phyloP scores from a whole-genome alignment of 208 protist species.

The Trypanosomatidae sp. region DNA sequence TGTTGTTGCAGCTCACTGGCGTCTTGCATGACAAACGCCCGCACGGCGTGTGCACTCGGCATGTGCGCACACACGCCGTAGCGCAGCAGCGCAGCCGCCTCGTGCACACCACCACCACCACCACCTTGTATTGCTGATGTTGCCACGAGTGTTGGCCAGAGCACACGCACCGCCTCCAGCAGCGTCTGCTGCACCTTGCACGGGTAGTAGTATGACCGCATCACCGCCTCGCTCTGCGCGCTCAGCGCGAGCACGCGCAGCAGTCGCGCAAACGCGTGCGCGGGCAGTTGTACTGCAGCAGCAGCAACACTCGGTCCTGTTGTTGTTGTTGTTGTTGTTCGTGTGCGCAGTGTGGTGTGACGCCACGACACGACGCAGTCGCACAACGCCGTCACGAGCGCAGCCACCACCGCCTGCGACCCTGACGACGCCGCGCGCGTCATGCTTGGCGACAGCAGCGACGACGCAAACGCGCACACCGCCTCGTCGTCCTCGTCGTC shows the following conservation, averaged over 20 bases:
- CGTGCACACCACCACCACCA: slow-evolving; percentile 20
- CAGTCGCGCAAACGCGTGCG: slow-evolving; percentile 8
- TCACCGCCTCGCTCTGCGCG: slow-evolving; percentile 10
- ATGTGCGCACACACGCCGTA: no score
- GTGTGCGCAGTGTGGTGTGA: background rate
- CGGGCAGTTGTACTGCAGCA: no score
- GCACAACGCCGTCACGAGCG: no score
- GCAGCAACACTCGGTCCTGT: background rate
- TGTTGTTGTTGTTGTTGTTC: slow-evolving; percentile 1
- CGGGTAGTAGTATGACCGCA: slow-evolving; percentile 52
- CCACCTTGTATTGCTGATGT: slow-evolving; percentile 8
- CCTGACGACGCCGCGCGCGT: background rate
- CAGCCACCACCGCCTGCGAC: background rate
- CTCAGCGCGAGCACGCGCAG: slow-evolving; percentile 7
- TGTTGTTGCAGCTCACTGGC: no score
- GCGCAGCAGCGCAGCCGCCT: no score
- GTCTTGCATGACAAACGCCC: no score
- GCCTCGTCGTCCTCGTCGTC: slow-evolving; percentile 21
- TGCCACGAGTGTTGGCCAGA: slow-evolving; percentile 46
- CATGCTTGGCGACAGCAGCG: background rate
- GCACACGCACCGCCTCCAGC: slow-evolving; percentile 18
- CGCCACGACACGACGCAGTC: no score
- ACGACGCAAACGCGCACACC: slow-evolving; percentile 6
- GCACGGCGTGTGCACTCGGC: no score
- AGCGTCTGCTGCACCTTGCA: slow-evolving; percentile 39